phyloP scores from a whole-genome alignment of 768 basidiomycete genomes.

The Gloeostereum incarnatum region DNA sequence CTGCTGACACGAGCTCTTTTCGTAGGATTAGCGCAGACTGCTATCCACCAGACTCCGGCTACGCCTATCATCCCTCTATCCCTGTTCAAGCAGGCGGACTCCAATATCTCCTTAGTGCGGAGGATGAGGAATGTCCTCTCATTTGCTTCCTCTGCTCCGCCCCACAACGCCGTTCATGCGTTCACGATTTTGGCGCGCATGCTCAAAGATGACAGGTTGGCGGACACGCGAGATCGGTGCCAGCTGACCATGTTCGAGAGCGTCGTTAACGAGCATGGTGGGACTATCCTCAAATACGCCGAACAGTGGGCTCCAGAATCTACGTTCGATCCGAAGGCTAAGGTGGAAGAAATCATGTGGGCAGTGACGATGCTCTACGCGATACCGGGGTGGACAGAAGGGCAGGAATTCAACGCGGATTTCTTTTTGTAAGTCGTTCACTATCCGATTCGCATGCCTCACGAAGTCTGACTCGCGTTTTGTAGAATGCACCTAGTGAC shows the following conservation, averaged over 20 bases:
- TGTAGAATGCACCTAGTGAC: slow-evolving; percentile 34
- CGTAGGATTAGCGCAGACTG: slow-evolving; percentile 33
- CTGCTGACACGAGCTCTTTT: neutral
- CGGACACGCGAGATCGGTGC: neutral
- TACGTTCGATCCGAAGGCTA: slow-evolving; percentile 23
- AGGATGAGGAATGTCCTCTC: neutral
- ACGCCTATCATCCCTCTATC: slow-evolving; percentile 21
- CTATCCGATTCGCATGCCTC: slow-evolving; percentile 2
- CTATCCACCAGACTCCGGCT: slow-evolving; percentile 17
- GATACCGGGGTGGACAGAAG: slow-evolving; percentile 22
- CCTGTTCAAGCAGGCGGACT: slow-evolving; percentile 30
- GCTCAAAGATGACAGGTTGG: slow-evolving; percentile 28
- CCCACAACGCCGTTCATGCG: slow-evolving; percentile 22
- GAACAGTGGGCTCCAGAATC: slow-evolving; percentile 36
- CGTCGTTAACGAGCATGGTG: slow-evolving; percentile 24
- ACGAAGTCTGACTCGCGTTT: slow-evolving; percentile 1
- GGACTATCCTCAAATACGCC: slow-evolving; percentile 29
- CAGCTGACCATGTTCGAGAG: slow-evolving; percentile 19
- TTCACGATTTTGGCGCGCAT: slow-evolving; percentile 48
- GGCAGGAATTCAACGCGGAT: slow-evolving; percentile 22
- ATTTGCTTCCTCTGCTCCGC: slow-evolving; percentile 11
- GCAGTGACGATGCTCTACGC: slow-evolving; percentile 27
- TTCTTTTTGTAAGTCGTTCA: slow-evolving; percentile 30
- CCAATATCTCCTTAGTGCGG: slow-evolving; percentile 21
- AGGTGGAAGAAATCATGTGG: slow-evolving; percentile 40